Percentiles rank a stretch among this genome's conserved stretches.
Evolutionary conservation across 768 basidiomycete genomes (phyloP).

Genomic region (Gautieria morchelliformis): DNA sequence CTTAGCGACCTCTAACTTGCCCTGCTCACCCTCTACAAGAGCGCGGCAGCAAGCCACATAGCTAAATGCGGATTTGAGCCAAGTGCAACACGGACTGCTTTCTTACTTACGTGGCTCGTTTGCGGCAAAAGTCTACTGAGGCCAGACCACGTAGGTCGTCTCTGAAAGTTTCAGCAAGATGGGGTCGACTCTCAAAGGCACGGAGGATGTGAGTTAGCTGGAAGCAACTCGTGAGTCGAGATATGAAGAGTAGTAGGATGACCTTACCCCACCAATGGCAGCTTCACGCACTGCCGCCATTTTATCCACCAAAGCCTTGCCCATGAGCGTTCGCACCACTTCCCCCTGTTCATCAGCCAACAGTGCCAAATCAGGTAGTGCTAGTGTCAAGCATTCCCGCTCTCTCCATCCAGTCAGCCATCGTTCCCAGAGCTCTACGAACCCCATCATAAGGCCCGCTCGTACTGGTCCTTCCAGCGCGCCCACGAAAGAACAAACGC

Average conservation of each 20-base stretch:
- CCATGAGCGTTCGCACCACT: constrained; percentile 45
- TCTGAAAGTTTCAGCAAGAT: constrained; percentile 29
- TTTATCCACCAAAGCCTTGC: constrained; percentile 57
- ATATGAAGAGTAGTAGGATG: constrained; percentile 8
- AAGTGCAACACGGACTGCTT: constrained; percentile 11
- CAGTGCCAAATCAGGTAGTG: constrained; percentile 40
- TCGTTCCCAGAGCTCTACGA: constrained; percentile 47
- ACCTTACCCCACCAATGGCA: constrained; percentile 53
- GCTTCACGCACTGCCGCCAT: constrained; percentile 83
- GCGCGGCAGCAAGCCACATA: constrained; percentile 69
- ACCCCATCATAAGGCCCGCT: constrained; percentile 30
- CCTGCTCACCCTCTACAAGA: constrained; percentile 32
- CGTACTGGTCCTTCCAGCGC: constrained; percentile 40
- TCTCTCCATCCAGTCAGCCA: constrained; percentile 69
- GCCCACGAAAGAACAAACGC: constrained; percentile 44
- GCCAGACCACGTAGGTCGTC: constrained; percentile 36
- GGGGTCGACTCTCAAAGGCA: constrained; percentile 26
- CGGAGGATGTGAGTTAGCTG: constrained; percentile 43
- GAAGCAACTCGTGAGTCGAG: constrained; percentile 15
- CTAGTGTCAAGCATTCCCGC: constrained; percentile 56
- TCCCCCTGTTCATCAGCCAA: constrained; percentile 30
- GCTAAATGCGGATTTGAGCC: constrained; percentile 28
- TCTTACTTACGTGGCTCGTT: constrained; percentile 59
- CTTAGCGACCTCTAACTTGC: constrained; percentile 31
- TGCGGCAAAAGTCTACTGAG: constrained; percentile 39